These are phyloP conservation scores for Angomonas desouzai DNA, from an alignment of 208 protist species.

Conservation along the genomic window DNA sequence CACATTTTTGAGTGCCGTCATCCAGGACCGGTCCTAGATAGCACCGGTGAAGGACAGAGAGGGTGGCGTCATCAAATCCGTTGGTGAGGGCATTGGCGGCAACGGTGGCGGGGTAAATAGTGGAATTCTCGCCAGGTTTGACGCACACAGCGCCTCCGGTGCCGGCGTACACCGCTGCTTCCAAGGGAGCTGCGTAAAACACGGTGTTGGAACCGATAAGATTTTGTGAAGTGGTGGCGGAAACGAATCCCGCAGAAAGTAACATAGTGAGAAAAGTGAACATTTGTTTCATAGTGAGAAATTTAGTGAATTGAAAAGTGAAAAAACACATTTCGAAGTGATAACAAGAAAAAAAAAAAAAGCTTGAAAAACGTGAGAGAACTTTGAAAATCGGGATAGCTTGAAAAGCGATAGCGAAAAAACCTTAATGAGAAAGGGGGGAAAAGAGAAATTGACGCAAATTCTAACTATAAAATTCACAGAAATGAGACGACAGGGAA, in stretches of 20 bases:
- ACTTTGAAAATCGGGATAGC: too few species aligned
- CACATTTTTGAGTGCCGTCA: neutral
- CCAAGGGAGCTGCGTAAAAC: neutral
- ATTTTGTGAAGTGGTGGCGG: neutral
- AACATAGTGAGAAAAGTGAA: neutral
- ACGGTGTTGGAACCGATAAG: neutral
- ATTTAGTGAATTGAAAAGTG: neutral
- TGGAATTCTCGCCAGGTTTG: neutral
- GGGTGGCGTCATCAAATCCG: neutral
- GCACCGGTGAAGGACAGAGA: neutral
- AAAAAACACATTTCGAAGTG: too few species aligned
- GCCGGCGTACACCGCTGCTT: neutral
- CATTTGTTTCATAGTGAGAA: neutral
- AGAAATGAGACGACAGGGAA: too few species aligned
- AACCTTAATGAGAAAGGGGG: neutral
- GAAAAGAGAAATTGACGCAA: neutral
- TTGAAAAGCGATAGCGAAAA: too few species aligned
- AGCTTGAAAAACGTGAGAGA: too few species aligned
- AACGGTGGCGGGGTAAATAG: neutral
- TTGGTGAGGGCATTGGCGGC: neutral
- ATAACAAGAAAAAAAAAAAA: constrained; percentile 5
- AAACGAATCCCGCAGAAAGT: neutral
- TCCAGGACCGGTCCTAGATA: neutral
- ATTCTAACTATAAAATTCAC: too few species aligned
- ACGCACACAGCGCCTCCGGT: neutral